A percentile compares a stretch with the other conserved stretches of the same genome.
Conservation (phyloP, 2,329 filamentous ascomycete genomes). For the Trichoderma pleuroti region DNA sequence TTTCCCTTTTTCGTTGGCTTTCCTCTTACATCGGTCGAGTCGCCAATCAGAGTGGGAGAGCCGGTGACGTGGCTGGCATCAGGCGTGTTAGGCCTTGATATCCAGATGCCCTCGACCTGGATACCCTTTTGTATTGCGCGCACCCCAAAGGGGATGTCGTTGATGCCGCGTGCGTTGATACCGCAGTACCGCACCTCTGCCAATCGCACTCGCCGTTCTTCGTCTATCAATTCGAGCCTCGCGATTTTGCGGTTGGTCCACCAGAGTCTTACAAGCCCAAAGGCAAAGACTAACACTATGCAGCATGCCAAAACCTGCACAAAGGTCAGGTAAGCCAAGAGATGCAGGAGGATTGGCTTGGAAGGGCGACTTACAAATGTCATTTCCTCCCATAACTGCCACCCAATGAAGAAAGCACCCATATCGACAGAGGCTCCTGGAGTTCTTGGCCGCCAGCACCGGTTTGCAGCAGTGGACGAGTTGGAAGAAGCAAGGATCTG, state of each 20-base stretch:
- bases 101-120: constrained; percentile 82
- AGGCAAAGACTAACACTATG: constrained; percentile 66
- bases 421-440: constrained; percentile 22
- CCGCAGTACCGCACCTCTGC: constrained; percentile 54
- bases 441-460: not conserved
- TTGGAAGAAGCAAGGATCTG: not conserved
- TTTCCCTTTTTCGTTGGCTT: constrained; percentile 26
- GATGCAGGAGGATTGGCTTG: not conserved
- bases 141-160: constrained; percentile 79
- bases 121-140: constrained; percentile 80
- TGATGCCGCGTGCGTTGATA: constrained; percentile 37
- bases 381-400: constrained; percentile 86
- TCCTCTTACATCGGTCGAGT: constrained; percentile 16
- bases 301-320: constrained; percentile 66
- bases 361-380: constrained; percentile 65
- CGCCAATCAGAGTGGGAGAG: constrained; percentile 26
- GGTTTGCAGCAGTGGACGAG: not conserved
- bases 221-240: constrained; percentile 62
- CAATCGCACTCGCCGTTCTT: constrained; percentile 57
- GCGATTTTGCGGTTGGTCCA: constrained; percentile 53
- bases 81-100: constrained; percentile 51
- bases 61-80: constrained; percentile 25
- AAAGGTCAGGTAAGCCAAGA: not conserved
- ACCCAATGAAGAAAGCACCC: constrained; percentile 59
- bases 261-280: constrained; percentile 66